Evolutionary conservation across 352 stramenopile genomes (phyloP), one percentile per base, ranked within the genome.

Genomic region (Phytophthora boehmeriae): DNA sequence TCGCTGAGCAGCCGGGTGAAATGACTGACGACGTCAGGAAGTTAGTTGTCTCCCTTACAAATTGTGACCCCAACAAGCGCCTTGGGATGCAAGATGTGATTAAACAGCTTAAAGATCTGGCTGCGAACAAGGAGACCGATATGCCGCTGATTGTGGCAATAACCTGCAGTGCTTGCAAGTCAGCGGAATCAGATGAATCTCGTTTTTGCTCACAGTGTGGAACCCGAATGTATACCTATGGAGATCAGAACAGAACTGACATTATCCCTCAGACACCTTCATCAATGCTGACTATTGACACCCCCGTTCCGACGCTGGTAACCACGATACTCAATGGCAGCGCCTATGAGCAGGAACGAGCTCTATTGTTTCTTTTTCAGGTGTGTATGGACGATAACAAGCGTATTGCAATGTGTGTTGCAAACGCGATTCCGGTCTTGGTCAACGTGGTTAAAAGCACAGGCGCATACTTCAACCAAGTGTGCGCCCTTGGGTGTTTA

Each of bases 11-110:
- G 8, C 66, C 66, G 2, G 48, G 62, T 16, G 46, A 47, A 6
- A 28, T 75, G 27, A 39, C 30, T 2, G 56, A 71, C 14, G 34
- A 62, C 1, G 52, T 13, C 2, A 73, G 68, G 68, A 27, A 54
- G 5, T 28, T 76, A 4, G 48, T 76, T 35, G 0, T 41, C 13
- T n/a, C 16, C 1, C 67, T 70, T 58, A 63, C 51, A 0, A 56
- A 48, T 23, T 17, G 0, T 0, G 42, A 50, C 1, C 27, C 54
- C n/a, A n/a, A 3, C 0, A 42, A 61, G 22, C 53, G 48, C 2
- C 34, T 51, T 34, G 13, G 34, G 9, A 11, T 55, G 4, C 0
- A 13, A 9, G 8, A 27, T 22, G 54, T 49, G 45, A 27, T 63
- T 2, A 19, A 23, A 0, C 41, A 55, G 32, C n/a, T 63, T 4